phyloP scores from a whole-genome alignment of 495 filamentous ascomycete genomes.

The Chaetomium cochliodes region DNA sequence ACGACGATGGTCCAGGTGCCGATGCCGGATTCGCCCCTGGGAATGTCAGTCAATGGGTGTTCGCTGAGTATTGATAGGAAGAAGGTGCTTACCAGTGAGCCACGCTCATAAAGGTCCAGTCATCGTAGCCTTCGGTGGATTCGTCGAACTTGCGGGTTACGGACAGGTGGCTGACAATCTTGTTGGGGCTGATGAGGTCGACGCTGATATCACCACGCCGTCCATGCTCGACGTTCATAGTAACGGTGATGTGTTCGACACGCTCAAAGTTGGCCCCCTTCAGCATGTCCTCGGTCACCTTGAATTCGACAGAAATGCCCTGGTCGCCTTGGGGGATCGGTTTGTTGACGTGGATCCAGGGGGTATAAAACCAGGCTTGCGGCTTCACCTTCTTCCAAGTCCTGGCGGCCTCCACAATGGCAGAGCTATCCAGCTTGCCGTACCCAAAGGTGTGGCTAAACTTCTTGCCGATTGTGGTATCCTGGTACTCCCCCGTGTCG shows the following conservation, averaged over 20 bases:
- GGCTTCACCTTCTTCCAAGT: constrained; percentile 87
- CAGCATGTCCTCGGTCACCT: constrained; percentile 73
- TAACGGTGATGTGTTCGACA: constrained; percentile 92
- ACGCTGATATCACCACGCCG: constrained; percentile 89
- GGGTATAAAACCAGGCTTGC: constrained; percentile 92
- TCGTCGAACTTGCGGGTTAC: constrained; percentile 66
- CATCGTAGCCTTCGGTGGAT: constrained; percentile 68
- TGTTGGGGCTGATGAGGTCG: constrained; percentile 81
- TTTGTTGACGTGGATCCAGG: constrained; percentile 86
- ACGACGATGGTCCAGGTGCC: constrained; percentile 90
- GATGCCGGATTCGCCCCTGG: constrained; percentile 81
- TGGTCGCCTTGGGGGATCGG: constrained; percentile 81
- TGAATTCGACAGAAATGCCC: constrained; percentile 73
- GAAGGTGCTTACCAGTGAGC: constrained; percentile 71
- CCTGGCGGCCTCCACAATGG: constrained; percentile 82
- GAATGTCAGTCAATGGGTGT: constrained; percentile 24
- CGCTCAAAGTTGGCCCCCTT: constrained; percentile 77
- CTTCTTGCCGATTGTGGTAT: constrained; percentile 72
- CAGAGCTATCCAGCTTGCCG: constrained; percentile 87
- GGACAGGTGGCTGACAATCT: constrained; percentile 80
- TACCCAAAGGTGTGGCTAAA: constrained; percentile 95
- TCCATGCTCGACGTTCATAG: constrained; percentile 90
- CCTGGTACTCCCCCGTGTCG: constrained; percentile 73
- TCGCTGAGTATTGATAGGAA: not conserved
- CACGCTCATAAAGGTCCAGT: constrained; percentile 99